Conservation (phyloP, 2,329 filamentous ascomycete genomes). For the Alternaria sp. region DNA sequence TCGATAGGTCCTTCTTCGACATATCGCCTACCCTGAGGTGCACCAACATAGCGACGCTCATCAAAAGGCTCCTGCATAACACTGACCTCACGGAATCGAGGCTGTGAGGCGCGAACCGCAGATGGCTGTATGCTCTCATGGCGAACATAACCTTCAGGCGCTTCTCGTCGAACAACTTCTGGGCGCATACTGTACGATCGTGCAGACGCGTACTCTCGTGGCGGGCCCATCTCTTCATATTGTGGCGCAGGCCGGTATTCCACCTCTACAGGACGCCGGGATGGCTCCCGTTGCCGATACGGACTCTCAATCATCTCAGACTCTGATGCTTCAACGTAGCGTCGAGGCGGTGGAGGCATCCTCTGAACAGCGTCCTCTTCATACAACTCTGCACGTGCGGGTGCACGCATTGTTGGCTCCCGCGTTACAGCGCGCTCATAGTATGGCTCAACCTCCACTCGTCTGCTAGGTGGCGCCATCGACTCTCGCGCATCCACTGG, state of each 20-base stretch:
- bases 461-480: constrained; percentile 60
- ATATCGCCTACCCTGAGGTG: constrained; percentile 49
- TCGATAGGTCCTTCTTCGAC: constrained; percentile 52
- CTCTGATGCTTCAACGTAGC: constrained; percentile 69
- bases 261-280: constrained; percentile 57
- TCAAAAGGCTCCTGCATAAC: constrained; percentile 50
- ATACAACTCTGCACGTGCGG: constrained; percentile 61
- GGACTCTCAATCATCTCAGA: constrained; percentile 63
- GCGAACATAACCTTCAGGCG: constrained; percentile 46
- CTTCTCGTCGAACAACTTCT: constrained; percentile 47
- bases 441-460: constrained; percentile 64
- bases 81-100: constrained; percentile 53
- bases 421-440: constrained; percentile 72
- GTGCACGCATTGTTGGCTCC: constrained; percentile 59
- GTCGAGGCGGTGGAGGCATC: constrained; percentile 59
- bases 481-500: constrained; percentile 62
- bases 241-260: constrained; percentile 44
- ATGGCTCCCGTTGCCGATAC: constrained; percentile 68
- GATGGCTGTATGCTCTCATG: constrained; percentile 56
- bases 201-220: constrained; percentile 42
- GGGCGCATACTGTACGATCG: constrained; percentile 53
- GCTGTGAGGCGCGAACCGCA: constrained; percentile 40
- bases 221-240: constrained; percentile 51
- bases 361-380: constrained; percentile 49
- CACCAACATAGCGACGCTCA: constrained; percentile 45